These are phyloP conservation scores for Steccherinum ochraceum DNA, from an alignment of 768 basidiomycete species.

Conservation along the genomic window DNA sequence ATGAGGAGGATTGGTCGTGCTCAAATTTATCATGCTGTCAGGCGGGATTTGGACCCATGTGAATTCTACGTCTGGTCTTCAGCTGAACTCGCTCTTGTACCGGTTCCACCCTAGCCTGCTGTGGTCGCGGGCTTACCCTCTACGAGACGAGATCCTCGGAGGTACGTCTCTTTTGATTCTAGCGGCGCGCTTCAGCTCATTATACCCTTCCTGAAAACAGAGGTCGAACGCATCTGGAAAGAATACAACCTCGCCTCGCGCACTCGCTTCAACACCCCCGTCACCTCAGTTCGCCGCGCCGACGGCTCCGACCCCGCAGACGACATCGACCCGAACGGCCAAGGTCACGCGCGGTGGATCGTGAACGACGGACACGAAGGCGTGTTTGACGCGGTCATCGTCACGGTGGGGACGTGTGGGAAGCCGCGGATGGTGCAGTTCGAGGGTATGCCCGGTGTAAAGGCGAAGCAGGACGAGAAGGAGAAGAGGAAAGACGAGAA, in stretches of 20 bases:
- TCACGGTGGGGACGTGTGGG: constrained; percentile 44
- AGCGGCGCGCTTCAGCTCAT: constrained; percentile 4
- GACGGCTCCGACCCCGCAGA: constrained; percentile 11
- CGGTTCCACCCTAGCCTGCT: constrained; percentile 42
- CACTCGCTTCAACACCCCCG: constrained; percentile 38
- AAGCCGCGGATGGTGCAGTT: constrained; percentile 37
- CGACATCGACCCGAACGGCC: constrained; percentile 6
- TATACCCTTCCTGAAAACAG: constrained; percentile 12
- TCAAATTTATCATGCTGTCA: no score
- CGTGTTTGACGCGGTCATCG: constrained; percentile 45
- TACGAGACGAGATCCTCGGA: constrained; percentile 42
- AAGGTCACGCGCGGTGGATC: constrained; percentile 32
- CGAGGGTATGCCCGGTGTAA: constrained; percentile 35
- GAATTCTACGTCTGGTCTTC: constrained; percentile 44
- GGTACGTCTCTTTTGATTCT: constrained; percentile 20
- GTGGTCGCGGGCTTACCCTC: constrained; percentile 40
- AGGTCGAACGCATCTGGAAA: constrained; percentile 38
- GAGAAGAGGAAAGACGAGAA: constrained; percentile 2
- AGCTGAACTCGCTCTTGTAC: constrained; percentile 45
- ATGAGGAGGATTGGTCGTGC: background rate
- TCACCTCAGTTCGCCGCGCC: constrained; percentile 30
- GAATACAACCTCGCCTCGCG: constrained; percentile 41
- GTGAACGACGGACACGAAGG: constrained; percentile 42
- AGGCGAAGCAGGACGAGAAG: constrained; percentile 10
- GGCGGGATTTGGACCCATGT: constrained; percentile 50